A percentile compares a stretch with the other conserved stretches of the same genome.
Conservation (phyloP, 2,329 filamentous ascomycete genomes). For the Blastomyces emzantsi region DNA sequence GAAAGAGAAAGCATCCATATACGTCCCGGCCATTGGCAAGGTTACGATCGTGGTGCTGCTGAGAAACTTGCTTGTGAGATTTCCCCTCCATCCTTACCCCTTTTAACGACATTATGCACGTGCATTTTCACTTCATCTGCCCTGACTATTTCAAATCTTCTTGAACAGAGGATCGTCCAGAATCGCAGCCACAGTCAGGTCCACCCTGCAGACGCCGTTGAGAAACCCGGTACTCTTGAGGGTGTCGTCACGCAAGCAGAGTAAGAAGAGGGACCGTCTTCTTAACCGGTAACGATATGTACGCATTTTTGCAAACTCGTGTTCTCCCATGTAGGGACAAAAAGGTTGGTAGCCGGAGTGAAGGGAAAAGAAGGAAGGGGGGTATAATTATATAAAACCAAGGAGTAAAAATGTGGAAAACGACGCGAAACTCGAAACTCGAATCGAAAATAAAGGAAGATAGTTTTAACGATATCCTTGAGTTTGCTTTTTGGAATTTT, state of each 20-base stretch:
- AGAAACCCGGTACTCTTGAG: conserved; percentile 35
- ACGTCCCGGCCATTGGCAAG: conserved; percentile 94
- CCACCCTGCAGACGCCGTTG: conserved; percentile 34
- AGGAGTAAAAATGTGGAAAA: neutral
- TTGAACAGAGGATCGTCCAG: conserved; percentile 33
- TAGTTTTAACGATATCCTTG: conserved; percentile 1
- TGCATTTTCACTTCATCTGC: neutral
- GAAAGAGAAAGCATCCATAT: conserved; percentile 94
- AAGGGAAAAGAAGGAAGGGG: neutral
- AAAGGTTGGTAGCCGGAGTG: neutral
- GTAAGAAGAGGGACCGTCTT: neutral
- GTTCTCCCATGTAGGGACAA: neutral
- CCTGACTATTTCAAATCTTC: neutral
- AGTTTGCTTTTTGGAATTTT: neutral
- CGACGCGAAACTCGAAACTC: too few species aligned
- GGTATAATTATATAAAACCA: neutral
- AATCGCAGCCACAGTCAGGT: conserved; percentile 34
- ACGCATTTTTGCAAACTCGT: neutral
- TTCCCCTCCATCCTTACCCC: neutral
- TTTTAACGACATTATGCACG: neutral
- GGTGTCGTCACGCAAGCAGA: conserved; percentile 10
- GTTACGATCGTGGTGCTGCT: conserved; percentile 90
- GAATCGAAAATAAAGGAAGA: neutral
- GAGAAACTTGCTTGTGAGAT: conserved; percentile 73
- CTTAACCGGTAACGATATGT: neutral